phyloP scores from a whole-genome alignment of 2,329 filamentous ascomycete species.

The Neodidymelliopsis sp. region DNA sequence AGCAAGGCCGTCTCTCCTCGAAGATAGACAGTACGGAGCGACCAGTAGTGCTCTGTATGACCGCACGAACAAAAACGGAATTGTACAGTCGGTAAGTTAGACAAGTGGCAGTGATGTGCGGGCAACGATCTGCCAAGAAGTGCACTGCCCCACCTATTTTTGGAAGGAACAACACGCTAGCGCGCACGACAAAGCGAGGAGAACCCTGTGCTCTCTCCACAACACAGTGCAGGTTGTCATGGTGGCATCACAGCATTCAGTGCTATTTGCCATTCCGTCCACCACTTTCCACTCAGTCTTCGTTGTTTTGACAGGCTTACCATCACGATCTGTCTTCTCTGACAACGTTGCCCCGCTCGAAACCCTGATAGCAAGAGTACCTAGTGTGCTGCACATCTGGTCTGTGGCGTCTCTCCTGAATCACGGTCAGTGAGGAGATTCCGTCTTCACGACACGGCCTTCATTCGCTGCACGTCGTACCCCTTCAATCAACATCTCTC shows the following conservation, averaged over 20 bases:
- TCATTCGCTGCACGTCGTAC: too few relatives aligned
- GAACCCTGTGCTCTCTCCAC: slow-evolving; percentile 19
- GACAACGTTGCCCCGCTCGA: background rate
- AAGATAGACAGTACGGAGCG: slow-evolving; percentile 5
- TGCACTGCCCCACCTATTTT: slow-evolving; percentile 44
- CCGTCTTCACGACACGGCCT: too few relatives aligned
- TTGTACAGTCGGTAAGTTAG: slow-evolving; percentile 12
- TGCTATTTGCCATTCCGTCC: background rate
- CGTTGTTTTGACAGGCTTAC: background rate
- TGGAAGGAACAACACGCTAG: slow-evolving; percentile 28
- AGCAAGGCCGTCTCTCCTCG: slow-evolving; percentile 28
- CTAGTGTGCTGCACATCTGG: slow-evolving; percentile 1
- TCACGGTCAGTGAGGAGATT: background rate
- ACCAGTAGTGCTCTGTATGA: slow-evolving; percentile 1
- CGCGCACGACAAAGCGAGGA: slow-evolving; percentile 19
- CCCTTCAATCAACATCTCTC: too few relatives aligned
- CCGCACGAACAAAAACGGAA: slow-evolving; percentile 5
- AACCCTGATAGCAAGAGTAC: background rate
- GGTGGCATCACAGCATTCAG: slow-evolving; percentile 5
- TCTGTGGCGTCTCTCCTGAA: slow-evolving; percentile 7
- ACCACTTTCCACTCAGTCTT: background rate
- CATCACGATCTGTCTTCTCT: background rate
- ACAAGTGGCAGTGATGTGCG: slow-evolving; percentile 30
- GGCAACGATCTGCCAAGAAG: slow-evolving; percentile 25
- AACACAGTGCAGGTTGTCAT: slow-evolving; percentile 1